These are phyloP conservation scores for Lyophyllum decastes DNA, from an alignment of 768 basidiomycete species.

Conservation along the genomic window DNA sequence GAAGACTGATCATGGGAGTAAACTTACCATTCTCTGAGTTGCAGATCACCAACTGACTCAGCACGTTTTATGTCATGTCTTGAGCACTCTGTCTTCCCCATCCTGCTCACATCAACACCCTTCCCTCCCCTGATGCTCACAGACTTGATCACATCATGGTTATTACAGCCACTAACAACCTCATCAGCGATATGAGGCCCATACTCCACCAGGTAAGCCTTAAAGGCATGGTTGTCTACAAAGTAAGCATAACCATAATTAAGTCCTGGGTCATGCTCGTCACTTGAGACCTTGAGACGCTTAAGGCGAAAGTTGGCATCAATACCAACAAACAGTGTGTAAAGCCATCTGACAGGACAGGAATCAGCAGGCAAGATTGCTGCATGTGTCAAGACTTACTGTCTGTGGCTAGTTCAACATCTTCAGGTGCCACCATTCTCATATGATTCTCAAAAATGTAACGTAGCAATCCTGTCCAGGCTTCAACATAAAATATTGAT, in stretches of 20 bases:
- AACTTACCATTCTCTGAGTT: too few relatives aligned
- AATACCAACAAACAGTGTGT: constrained; percentile 18
- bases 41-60: background rate
- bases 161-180: constrained; percentile 19
- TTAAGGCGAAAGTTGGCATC: constrained; percentile 26
- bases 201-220: constrained; percentile 5
- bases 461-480: constrained; percentile 7
- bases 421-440: background rate
- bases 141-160: background rate
- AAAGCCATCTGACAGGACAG: constrained; percentile 7
- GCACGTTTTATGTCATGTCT: constrained; percentile 21
- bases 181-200: background rate
- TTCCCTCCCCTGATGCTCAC: too few relatives aligned
- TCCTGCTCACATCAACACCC: constrained; percentile 14
- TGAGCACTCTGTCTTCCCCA: constrained; percentile 16
- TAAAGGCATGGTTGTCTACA: constrained; percentile 9
- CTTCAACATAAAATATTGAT: constrained; percentile 11
- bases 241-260: constrained; percentile 12
- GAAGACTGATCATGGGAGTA: too few relatives aligned
- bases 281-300: constrained; percentile 8
- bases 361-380: background rate
- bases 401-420: background rate
- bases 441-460: too few relatives aligned
- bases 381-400: background rate
- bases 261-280: constrained; percentile 17